Conservation (phyloP, 75 land plant genomes). For the Pinus tabuliformis region DNA sequence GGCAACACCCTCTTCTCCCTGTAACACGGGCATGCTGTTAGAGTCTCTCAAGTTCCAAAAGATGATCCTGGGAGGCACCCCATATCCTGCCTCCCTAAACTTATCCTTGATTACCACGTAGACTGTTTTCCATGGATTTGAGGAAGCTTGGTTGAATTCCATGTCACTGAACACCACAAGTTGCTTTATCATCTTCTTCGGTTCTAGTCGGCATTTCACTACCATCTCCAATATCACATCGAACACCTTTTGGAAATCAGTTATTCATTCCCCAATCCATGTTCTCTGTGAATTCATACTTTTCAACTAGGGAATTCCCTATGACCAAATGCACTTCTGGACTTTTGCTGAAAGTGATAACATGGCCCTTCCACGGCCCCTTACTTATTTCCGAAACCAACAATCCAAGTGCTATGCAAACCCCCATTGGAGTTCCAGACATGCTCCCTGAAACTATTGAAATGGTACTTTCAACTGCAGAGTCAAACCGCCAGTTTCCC, state of each 20-base stretch:
- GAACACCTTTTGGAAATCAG: slow-evolving; percentile 63
- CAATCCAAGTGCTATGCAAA: slow-evolving; percentile 61
- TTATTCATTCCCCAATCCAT: slow-evolving; percentile 76
- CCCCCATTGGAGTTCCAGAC: slow-evolving; percentile 59
- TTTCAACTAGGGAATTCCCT: slow-evolving; percentile 34
- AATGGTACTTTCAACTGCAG: too few species aligned
- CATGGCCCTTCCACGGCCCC: slow-evolving; percentile 69
- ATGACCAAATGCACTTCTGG: slow-evolving; percentile 44
- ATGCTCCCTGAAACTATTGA: too few species aligned
- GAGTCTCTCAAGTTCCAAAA: slow-evolving; percentile 72
- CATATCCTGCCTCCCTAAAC: slow-evolving; percentile 42
- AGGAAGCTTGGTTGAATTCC: slow-evolving; percentile 61
- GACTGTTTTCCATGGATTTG: slow-evolving; percentile 40
- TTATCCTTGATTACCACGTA: slow-evolving; percentile 44
- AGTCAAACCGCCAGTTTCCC: too few species aligned
- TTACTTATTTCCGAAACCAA: slow-evolving; percentile 56
- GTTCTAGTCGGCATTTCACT: slow-evolving; percentile 16
- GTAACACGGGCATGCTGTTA: slow-evolving; percentile 52
- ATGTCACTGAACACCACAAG: slow-evolving; percentile 73
- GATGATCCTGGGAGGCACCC: slow-evolving; percentile 53
- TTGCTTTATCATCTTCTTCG: slow-evolving; percentile 60
- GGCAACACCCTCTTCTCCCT: slow-evolving; percentile 52
- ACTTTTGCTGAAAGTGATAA: slow-evolving; percentile 58
- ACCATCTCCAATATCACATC: slow-evolving; percentile 45
- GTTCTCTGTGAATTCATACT: slow-evolving; percentile 17